Evolutionary conservation across 805 yeast genomes (phyloP).

Genomic region (Yarrowia sp.): DNA sequence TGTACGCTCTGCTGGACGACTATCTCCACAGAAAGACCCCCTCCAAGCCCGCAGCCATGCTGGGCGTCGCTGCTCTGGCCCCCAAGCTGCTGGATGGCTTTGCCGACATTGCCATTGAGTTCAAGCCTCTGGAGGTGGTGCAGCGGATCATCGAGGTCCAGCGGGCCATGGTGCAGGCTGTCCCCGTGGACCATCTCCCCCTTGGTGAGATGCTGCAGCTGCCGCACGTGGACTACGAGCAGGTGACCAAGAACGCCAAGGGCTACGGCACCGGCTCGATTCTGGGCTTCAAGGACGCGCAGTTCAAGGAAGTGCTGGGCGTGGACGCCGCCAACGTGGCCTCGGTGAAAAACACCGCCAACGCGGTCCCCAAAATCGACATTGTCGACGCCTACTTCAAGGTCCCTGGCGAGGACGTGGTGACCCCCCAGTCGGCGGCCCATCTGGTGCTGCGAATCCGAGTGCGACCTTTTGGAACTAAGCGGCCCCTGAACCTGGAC

Average conservation of each 20-base stretch:
- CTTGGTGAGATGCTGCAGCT: conserved; percentile 78
- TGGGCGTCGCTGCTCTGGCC: conserved; percentile 54
- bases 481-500: conserved; percentile 42
- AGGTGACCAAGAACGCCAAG: conserved; percentile 44
- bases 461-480: conserved; percentile 70
- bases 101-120: conserved; percentile 79
- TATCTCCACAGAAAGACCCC: conserved; percentile 62
- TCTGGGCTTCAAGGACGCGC: conserved; percentile 27
- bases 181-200: conserved; percentile 56
- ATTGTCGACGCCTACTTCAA: conserved; percentile 73
- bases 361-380: conserved; percentile 70
- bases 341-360: conserved; percentile 40
- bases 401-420: conserved; percentile 83
- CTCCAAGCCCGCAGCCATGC: conserved; percentile 62
- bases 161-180: conserved; percentile 78
- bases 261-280: conserved; percentile 27
- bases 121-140: conserved; percentile 74
- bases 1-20: conserved; percentile 60
- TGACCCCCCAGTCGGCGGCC: conserved; percentile 74
- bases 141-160: conserved; percentile 67
- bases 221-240: conserved; percentile 68
- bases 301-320: conserved; percentile 25
- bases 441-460: conserved; percentile 79
- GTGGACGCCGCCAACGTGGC: background rate
- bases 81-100: conserved; percentile 74